A percentile compares a stretch with the other conserved stretches of the same genome.
Conservation (phyloP, 2,329 filamentous ascomycete genomes). For the Chrysoporthe deuterocubensis region DNA sequence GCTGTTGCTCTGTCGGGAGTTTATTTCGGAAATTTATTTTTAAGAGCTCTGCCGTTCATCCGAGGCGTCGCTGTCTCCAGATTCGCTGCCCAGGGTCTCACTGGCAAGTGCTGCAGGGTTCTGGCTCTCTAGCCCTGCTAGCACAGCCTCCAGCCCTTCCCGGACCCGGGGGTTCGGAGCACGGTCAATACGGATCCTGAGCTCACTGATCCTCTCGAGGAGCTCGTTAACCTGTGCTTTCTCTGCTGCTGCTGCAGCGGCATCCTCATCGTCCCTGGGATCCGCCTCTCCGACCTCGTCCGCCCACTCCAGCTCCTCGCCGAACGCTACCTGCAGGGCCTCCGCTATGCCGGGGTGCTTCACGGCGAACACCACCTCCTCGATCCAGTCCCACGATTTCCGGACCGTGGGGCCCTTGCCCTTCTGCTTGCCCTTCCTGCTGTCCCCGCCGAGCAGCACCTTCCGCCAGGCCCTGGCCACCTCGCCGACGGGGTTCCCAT, state of each 20-base stretch:
- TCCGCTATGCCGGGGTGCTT: constrained; percentile 54
- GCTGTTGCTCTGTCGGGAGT: too few species aligned
- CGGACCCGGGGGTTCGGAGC: constrained; percentile 6
- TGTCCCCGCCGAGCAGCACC: constrained; percentile 41
- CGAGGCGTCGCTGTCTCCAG: not conserved
- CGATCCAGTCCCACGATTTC: constrained; percentile 47
- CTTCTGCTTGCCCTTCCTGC: constrained; percentile 15
- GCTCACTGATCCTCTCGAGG: constrained; percentile 5
- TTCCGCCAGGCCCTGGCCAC: constrained; percentile 60
- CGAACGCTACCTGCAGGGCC: constrained; percentile 55
- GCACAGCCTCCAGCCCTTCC: constrained; percentile 13
- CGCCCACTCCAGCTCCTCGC: constrained; percentile 42
- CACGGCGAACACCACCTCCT: constrained; percentile 64
- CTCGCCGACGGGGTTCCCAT: constrained; percentile 64
- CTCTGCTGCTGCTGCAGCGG: constrained; percentile 30
- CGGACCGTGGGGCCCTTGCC: not conserved
- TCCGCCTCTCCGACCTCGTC: constrained; percentile 25
- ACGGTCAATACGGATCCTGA: constrained; percentile 18
- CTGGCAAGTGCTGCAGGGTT: not conserved
- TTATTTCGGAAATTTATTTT: too few species aligned
- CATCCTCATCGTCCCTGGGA: constrained; percentile 22
- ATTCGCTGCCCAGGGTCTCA: not conserved
- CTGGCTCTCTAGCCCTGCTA: constrained; percentile 19
- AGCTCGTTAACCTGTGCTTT: not conserved
- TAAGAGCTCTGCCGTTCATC: too few species aligned